Evolutionary conservation across 495 filamentous ascomycete species (phyloP).

Genomic region (Penicillium parvum): DNA sequence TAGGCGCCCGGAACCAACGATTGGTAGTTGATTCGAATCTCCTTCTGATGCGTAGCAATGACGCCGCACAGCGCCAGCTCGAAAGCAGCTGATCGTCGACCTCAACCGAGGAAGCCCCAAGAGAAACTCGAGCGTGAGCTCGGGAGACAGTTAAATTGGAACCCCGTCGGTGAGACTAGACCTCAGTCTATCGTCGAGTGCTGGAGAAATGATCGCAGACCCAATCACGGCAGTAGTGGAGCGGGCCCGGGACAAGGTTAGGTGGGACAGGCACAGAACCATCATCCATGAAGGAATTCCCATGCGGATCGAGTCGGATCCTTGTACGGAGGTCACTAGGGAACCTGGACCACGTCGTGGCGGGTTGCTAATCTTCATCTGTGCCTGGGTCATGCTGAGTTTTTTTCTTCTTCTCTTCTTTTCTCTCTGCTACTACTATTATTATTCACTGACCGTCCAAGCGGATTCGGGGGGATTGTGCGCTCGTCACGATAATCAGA

Average conservation of each 20-base stretch:
- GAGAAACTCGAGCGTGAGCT: background rate
- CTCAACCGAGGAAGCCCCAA: background rate
- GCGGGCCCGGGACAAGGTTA: slow-evolving; percentile 13
- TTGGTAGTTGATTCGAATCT: background rate
- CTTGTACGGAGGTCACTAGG: slow-evolving; percentile 14
- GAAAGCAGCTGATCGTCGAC: slow-evolving; percentile 9
- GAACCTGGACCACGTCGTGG: slow-evolving; percentile 9
- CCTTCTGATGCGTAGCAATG: background rate
- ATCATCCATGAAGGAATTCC: slow-evolving; percentile 26
- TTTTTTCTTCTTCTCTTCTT: background rate
- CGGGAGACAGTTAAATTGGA: background rate
- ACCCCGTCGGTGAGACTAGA: background rate
- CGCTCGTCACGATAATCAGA: slow-evolving; percentile 27
- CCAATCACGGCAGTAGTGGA: slow-evolving; percentile 23
- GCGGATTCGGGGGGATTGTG: slow-evolving; percentile 16
- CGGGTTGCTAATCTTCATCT: slow-evolving; percentile 2
- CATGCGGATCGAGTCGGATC: slow-evolving; percentile 31
- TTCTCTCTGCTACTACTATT: background rate
- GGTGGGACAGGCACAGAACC: slow-evolving; percentile 31
- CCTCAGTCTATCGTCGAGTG: background rate
- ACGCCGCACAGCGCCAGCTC: slow-evolving; percentile 4
- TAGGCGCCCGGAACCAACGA: slow-evolving; percentile 1
- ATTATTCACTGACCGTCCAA: background rate
- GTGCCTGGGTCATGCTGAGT: background rate
- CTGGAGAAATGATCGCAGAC: slow-evolving; percentile 1